Evolutionary conservation across 352 stramenopile species (phyloP).

Genomic region (Phytophthora boehmeriae): DNA sequence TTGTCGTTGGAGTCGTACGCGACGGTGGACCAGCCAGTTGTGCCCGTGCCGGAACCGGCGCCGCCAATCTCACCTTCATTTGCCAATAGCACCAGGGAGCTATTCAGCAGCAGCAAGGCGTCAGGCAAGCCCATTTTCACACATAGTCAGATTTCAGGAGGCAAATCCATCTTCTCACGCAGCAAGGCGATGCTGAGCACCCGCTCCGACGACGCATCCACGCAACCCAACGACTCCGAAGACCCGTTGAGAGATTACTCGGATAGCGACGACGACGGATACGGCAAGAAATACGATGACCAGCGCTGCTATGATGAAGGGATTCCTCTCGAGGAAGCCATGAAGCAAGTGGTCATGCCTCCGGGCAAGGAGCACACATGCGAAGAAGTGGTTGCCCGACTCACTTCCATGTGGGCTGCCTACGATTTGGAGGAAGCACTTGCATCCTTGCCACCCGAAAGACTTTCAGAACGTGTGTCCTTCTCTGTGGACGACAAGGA

Average conservation of each 20-base stretch:
- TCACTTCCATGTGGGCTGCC: slow-evolving; percentile 82
- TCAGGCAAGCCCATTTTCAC: slow-evolving; percentile 46
- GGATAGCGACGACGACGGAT: slow-evolving; percentile 45
- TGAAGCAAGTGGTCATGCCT: slow-evolving; percentile 81
- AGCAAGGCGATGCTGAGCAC: slow-evolving; percentile 43
- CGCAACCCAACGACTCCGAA: slow-evolving; percentile 62
- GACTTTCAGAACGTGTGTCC: slow-evolving; percentile 53
- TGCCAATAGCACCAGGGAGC: slow-evolving; percentile 16
- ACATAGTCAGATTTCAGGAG: slow-evolving; percentile 35
- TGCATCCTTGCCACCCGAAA: slow-evolving; percentile 50
- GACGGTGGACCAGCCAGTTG: slow-evolving; percentile 46
- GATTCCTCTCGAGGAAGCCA: slow-evolving; percentile 69
- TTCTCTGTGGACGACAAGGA: slow-evolving; percentile 46
- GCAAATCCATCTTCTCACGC: slow-evolving; percentile 39
- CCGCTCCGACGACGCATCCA: slow-evolving; percentile 44
- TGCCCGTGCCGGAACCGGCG: slow-evolving; percentile 29
- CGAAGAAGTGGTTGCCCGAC: slow-evolving; percentile 76
- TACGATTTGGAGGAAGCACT: slow-evolving; percentile 71
- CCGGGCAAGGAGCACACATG: slow-evolving; percentile 58
- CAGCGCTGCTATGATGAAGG: slow-evolving; percentile 70
- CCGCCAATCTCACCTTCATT: slow-evolving; percentile 40
- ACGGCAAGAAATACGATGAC: slow-evolving; percentile 61
- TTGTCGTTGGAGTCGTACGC: slow-evolving; percentile 73
- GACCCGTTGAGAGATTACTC: slow-evolving; percentile 48
- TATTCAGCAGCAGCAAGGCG: slow-evolving; percentile 46